Base-by-base conservation (phyloP, 2,329 filamentous ascomycete genomes). In the Fusarium multiceps region DNA sequence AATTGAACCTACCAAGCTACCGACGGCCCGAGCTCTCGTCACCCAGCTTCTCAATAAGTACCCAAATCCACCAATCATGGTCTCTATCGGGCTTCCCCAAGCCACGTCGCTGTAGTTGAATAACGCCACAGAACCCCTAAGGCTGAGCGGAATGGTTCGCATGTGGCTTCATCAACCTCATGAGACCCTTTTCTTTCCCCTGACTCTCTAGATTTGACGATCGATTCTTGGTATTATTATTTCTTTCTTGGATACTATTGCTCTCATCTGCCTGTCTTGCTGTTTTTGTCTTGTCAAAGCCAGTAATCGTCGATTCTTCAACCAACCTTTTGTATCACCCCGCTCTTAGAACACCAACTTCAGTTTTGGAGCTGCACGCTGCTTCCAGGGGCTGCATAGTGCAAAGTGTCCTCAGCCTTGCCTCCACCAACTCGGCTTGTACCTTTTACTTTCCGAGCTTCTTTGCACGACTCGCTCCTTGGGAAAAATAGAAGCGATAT, bases 331-430 rank as follows among this genome's bases (percentile, higher is more conserved):
- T n/a, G 34, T 37, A n/a, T 21, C 41, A 51, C 40, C 55, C 63
- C 53, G 53, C 64, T 55, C 55, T 34, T 41, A 20, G 43, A 54
- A 55, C 53, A 65, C 41, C 54, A 66, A 25, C 49, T 23, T 46
- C 42, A 40, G 32, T 55, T 55, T 45, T 37, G 45, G 53, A 59
- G 51, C 56, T 69, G 42, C 41, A 66, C 57, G 49, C 57, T 46
- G 43, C 42, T 55, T 53, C 68, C 68, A 71, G 68, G 68, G 68
- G 68, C 49, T 58, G 30, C 28, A 51, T 64, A 74, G 71, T 75
- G 72, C 72, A 74, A 74, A 74, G 71, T 75, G 69, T 75, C 73
- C 73, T 75, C 73, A 75, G 73, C 73, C 73, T 75, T 71, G 70
- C 62, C 55, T 65, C 49, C 56, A 51, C 63, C 64, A 59, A 60